Percentiles rank a stretch among this genome's conserved stretches.
Conservation (phyloP, 768 basidiomycete genomes). For the Panellus pusillus region DNA sequence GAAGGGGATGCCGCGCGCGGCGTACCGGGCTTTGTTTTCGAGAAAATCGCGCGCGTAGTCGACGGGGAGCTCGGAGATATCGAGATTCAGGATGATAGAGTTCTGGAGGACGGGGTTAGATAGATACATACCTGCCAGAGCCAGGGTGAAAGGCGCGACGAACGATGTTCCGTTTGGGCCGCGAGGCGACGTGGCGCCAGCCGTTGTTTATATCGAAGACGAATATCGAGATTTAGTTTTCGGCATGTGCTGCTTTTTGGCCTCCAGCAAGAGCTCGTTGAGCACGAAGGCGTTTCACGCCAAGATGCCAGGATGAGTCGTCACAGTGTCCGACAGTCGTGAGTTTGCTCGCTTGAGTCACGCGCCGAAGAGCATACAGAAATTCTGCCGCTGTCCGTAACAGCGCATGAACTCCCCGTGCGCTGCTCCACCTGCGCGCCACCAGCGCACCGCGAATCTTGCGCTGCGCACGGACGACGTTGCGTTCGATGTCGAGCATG, state of each 20-base stretch:
- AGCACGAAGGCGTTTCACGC: constrained; percentile 39
- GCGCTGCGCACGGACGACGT: constrained; percentile 67
- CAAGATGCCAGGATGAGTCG: constrained; percentile 49
- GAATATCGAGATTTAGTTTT: constrained; percentile 43
- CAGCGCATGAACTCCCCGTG: constrained; percentile 65
- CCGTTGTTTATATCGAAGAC: constrained; percentile 40
- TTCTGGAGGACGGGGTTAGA: constrained; percentile 15
- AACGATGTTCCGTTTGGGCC: constrained; percentile 51
- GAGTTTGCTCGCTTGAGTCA: constrained; percentile 7
- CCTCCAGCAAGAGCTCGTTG: constrained; percentile 40
- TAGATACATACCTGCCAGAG: no score
- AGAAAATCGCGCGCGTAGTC: constrained; percentile 64
- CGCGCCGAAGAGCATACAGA: constrained; percentile 74
- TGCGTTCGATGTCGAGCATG: constrained; percentile 90
- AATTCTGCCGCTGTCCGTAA: constrained; percentile 74
- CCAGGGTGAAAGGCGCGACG: no score
- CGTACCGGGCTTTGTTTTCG: constrained; percentile 57
- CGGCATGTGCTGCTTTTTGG: constrained; percentile 38
- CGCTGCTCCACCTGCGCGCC: constrained; percentile 40
- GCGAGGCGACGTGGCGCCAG: constrained; percentile 52
- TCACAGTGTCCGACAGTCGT: no score
- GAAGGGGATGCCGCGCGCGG: constrained; percentile 66
- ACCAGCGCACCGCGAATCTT: constrained; percentile 70
- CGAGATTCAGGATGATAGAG: constrained; percentile 61
- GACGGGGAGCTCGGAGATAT: constrained; percentile 55